Evolutionary conservation across 2,329 filamentous ascomycete genomes (phyloP).

Genomic region (Paracorniculantispora psalliotae): DNA sequence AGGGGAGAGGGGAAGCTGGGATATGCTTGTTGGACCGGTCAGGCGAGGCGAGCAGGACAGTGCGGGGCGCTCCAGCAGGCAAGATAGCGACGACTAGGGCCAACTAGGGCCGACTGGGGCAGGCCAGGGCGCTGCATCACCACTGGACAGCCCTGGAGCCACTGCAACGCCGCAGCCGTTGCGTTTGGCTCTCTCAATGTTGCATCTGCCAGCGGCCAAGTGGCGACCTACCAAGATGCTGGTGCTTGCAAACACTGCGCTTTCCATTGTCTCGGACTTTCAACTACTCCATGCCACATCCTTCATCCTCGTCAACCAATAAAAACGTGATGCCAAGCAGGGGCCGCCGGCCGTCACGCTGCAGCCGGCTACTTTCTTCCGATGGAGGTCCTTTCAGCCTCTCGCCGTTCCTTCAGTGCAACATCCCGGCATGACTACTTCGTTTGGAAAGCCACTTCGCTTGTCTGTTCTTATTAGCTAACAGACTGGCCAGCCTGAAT

Average conservation of each 20-base stretch:
- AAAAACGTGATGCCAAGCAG: not conserved
- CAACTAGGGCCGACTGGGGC: not conserved
- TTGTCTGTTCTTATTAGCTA: not conserved
- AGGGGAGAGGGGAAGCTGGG: not conserved
- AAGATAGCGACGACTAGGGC: not conserved
- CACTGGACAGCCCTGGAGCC: not conserved
- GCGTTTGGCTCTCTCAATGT: not conserved
- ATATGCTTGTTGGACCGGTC: not conserved
- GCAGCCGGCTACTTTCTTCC: not conserved
- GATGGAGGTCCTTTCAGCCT: not conserved
- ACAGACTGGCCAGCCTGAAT: not conserved
- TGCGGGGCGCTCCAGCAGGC: not conserved
- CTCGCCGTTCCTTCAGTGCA: not conserved
- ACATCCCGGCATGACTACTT: no score
- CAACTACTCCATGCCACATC: not conserved
- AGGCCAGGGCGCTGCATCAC: not conserved
- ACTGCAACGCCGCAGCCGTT: not conserved
- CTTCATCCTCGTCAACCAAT: not conserved
- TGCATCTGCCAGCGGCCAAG: not conserved
- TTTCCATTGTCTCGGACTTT: not conserved
- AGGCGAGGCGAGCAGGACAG: conserved; percentile 1
- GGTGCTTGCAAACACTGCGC: not conserved
- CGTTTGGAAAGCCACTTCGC: not conserved
- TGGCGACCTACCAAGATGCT: not conserved
- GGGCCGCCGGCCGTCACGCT: not conserved